Conservation (phyloP, 1,284 basidiomycete genomes). For the Macrocystidia cucumis region DNA sequence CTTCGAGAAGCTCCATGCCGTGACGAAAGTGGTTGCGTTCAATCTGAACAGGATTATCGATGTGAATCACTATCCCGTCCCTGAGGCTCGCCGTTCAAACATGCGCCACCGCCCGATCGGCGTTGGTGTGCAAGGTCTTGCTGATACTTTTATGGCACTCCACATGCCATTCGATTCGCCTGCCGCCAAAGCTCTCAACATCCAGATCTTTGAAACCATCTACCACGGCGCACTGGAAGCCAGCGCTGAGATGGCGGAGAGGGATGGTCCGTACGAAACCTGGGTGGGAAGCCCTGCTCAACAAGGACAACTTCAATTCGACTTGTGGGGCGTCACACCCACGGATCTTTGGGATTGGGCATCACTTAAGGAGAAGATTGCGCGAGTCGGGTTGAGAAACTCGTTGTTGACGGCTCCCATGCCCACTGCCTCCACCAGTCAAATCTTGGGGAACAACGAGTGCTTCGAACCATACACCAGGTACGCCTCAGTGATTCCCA, state of each 20-base stretch:
- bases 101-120: conserved; percentile 98
- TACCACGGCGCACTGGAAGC: conserved; percentile 95
- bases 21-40: conserved; percentile 86
- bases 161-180: conserved; percentile 94
- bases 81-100: conserved; percentile 89
- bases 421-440: conserved; percentile 98
- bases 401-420: conserved; percentile 95
- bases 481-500: conserved; percentile 34
- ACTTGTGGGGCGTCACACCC: conserved; percentile 93
- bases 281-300: conserved; percentile 90
- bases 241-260: conserved; percentile 82
- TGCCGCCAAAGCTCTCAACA: conserved; percentile 85
- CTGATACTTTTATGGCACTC: conserved; percentile 97
- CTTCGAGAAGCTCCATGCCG: conserved; percentile 93
- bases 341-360: conserved; percentile 96
- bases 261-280: conserved; percentile 84
- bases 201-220: conserved; percentile 98
- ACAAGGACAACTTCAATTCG: conserved; percentile 88
- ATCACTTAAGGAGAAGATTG: conserved; percentile 83
- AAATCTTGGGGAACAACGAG: conserved; percentile 98
- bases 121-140: conserved; percentile 96
- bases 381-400: conserved; percentile 84
- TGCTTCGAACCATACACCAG: conserved; percentile 97
- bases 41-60: conserved; percentile 97
- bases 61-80: conserved; percentile 90